A percentile compares a stretch with the other conserved stretches of the same genome.
Conservation (phyloP, 768 basidiomycete species). For the Rhizopogon vesiculosus region DNA sequence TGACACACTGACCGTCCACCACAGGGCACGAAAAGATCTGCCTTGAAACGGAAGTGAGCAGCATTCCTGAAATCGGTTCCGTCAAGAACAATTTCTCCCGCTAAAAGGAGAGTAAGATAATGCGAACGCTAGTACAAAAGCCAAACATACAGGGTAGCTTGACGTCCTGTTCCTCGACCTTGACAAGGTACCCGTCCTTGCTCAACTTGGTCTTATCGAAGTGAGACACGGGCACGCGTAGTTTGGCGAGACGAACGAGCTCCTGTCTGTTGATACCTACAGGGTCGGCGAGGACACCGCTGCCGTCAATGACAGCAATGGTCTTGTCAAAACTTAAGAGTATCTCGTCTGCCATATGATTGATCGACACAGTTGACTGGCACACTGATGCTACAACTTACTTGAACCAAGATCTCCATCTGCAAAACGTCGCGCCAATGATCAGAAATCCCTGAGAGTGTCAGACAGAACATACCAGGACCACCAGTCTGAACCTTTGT, state of each 20-base stretch:
- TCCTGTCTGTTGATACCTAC: slow-evolving; percentile 83
- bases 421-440: slow-evolving; percentile 13
- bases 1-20: slow-evolving; percentile 69
- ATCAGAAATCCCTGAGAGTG: not conserved
- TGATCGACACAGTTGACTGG: not conserved
- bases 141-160: slow-evolving; percentile 76
- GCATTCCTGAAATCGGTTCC: slow-evolving; percentile 96
- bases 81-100: slow-evolving; percentile 88
- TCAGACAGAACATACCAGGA: slow-evolving; percentile 47
- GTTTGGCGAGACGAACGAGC: slow-evolving; percentile 84
- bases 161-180: slow-evolving; percentile 90
- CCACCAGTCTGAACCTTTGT: slow-evolving; percentile 98
- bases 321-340: slow-evolving; percentile 94
- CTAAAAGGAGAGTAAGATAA: slow-evolving; percentile 31
- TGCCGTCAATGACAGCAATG: slow-evolving; percentile 92
- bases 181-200: slow-evolving; percentile 91
- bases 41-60: slow-evolving; percentile 96
- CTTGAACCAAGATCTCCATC: slow-evolving; percentile 98
- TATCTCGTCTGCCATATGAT: slow-evolving; percentile 72
- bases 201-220: slow-evolving; percentile 84
- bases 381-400: slow-evolving; percentile 33
- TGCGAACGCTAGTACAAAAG: not conserved
- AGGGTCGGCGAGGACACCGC: slow-evolving; percentile 91
- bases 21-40: slow-evolving; percentile 95
- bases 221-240: slow-evolving; percentile 71